phyloP scores from a whole-genome alignment of 352 stramenopile species.

The Globisporangium recalcitrans region DNA sequence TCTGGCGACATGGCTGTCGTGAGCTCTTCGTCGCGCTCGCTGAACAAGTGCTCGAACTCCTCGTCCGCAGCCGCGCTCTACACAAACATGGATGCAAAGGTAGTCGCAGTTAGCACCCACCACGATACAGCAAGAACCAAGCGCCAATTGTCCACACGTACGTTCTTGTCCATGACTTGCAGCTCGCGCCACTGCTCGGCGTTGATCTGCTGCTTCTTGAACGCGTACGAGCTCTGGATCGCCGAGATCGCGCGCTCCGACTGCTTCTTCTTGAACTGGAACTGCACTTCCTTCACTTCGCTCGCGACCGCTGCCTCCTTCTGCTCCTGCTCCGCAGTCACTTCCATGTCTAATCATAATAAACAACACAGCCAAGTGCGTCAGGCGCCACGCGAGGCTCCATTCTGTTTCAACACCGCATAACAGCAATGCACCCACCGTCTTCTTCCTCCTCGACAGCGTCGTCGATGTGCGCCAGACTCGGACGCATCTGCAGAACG shows the following conservation, averaged over 20 bases:
- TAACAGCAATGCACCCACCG: not conserved
- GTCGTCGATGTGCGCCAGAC: conserved; percentile 71
- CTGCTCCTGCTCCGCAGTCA: conserved; percentile 35
- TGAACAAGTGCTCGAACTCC: conserved; percentile 83
- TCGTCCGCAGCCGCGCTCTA: conserved; percentile 35
- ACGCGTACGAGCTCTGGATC: conserved; percentile 82
- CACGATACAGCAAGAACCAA: too few species aligned
- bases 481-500: conserved; percentile 82
- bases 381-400: not conserved
- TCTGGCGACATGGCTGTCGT: conserved; percentile 57
- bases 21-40: conserved; percentile 73
- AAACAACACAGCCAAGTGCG: not conserved
- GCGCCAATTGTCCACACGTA: too few species aligned
- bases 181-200: conserved; percentile 75
- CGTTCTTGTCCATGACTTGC: conserved; percentile 59
- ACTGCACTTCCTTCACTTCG: conserved; percentile 78
- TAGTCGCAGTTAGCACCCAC: not conserved
- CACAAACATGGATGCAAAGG: not conserved
- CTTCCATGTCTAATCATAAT: conserved; percentile 32
- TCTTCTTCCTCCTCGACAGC: conserved; percentile 62
- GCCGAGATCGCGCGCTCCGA: conserved; percentile 68
- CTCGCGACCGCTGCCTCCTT: conserved; percentile 38
- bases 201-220: conserved; percentile 80
- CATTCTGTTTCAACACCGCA: not conserved
- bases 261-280: conserved; percentile 87